phyloP scores from a whole-genome alignment of 2,329 filamentous ascomycete species.

The Clonostachys solani region DNA sequence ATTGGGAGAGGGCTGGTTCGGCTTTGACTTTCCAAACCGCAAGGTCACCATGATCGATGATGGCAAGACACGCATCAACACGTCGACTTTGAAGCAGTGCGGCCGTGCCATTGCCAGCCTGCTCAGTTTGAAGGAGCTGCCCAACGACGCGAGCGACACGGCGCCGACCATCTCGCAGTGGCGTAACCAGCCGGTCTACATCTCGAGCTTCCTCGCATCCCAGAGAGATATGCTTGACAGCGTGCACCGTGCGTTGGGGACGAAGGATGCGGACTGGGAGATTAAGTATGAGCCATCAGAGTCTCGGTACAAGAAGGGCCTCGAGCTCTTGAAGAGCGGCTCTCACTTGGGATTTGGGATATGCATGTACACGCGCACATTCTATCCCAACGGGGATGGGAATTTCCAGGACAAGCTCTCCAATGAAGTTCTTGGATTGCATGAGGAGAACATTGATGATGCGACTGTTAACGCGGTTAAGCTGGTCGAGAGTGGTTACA shows the following conservation, averaged over 20 bases:
- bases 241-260: constrained; percentile 53
- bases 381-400: constrained; percentile 36
- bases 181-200: constrained; percentile 41
- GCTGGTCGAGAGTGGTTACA: constrained; percentile 14
- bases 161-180: constrained; percentile 31
- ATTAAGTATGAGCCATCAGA: constrained; percentile 40
- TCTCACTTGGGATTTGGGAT: constrained; percentile 33
- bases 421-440: constrained; percentile 52
- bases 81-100: constrained; percentile 55
- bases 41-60: constrained; percentile 45
- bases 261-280: constrained; percentile 55
- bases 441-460: constrained; percentile 54
- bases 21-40: constrained; percentile 42
- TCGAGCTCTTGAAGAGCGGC: constrained; percentile 30
- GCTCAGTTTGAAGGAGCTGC: constrained; percentile 38
- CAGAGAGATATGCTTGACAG: constrained; percentile 63
- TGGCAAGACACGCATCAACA: constrained; percentile 51
- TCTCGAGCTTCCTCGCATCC: constrained; percentile 52
- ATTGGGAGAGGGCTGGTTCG: constrained; percentile 26
- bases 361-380: constrained; percentile 51
- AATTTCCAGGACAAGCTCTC: constrained; percentile 16
- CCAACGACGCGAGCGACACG: constrained; percentile 25
- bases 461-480: constrained; percentile 43
- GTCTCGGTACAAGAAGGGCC: neutral
- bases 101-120: constrained; percentile 49